These are phyloP conservation scores for Fusarium illudens DNA, from an alignment of 2,329 filamentous ascomycete species.

Conservation along the genomic window DNA sequence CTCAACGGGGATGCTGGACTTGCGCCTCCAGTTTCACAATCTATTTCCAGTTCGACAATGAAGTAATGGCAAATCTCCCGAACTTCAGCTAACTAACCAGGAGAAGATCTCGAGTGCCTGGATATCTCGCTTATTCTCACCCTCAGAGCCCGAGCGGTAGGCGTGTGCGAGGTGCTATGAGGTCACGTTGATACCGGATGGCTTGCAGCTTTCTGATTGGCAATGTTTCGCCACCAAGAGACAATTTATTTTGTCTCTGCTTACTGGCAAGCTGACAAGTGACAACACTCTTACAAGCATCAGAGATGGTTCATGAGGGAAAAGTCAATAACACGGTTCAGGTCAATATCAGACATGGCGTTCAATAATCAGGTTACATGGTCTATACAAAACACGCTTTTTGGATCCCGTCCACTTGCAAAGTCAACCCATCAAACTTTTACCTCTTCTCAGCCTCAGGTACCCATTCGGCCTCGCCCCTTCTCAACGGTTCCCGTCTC, in stretches of 20 bases:
- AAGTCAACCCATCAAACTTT: background rate
- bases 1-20: background rate
- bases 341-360: background rate
- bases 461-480: background rate
- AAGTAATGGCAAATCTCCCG: background rate
- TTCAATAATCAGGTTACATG: conserved; percentile 11
- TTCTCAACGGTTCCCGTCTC: background rate
- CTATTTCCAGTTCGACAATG: background rate
- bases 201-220: background rate
- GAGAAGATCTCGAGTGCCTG: background rate
- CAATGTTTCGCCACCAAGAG: background rate
- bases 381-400: background rate
- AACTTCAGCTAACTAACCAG: background rate
- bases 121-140: background rate
- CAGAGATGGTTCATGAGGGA: background rate
- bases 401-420: background rate
- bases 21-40: background rate
- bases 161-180: background rate
- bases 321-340: background rate
- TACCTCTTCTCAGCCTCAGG: background rate
- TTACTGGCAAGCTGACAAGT: background rate
- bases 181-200: background rate
- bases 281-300: background rate
- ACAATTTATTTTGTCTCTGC: background rate
- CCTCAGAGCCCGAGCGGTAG: background rate